phyloP scores from a whole-genome alignment of 495 filamentous ascomycete genomes.

The Neurospora terricola region DNA sequence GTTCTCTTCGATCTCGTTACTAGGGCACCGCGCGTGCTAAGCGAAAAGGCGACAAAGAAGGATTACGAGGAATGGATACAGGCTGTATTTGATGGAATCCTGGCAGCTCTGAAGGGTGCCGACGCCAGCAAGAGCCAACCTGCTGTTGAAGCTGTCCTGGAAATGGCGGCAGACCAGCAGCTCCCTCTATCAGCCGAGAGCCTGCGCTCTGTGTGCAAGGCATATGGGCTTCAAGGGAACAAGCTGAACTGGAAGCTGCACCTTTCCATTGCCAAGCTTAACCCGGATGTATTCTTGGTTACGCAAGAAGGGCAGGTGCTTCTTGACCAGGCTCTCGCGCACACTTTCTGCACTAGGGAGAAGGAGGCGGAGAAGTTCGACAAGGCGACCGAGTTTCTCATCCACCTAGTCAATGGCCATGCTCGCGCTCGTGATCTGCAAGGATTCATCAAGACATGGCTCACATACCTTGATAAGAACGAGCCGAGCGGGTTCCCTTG shows the following conservation, averaged over 20 bases:
- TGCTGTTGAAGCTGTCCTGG: slow-evolving; percentile 28
- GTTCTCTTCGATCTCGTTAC: slow-evolving; percentile 50
- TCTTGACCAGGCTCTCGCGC: slow-evolving; percentile 23
- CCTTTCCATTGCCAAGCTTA: slow-evolving; percentile 50
- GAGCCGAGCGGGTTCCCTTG: slow-evolving; percentile 33
- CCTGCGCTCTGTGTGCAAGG: slow-evolving; percentile 31
- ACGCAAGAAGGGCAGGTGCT: slow-evolving; percentile 22
- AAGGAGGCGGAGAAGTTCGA: slow-evolving; percentile 5
- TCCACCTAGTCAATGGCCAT: slow-evolving; percentile 54
- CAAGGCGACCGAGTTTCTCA: slow-evolving; percentile 28
- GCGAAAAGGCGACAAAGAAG: slow-evolving; percentile 41
- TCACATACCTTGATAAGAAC: slow-evolving; percentile 41
- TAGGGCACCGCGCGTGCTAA: slow-evolving; percentile 43
- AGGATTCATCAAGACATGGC: slow-evolving; percentile 59
- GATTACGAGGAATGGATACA: slow-evolving; percentile 59
- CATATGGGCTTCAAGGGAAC: slow-evolving; percentile 27
- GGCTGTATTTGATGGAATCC: slow-evolving; percentile 48
- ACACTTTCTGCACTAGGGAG: not conserved
- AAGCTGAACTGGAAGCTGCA: slow-evolving; percentile 52
- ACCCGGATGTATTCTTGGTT: slow-evolving; percentile 57
- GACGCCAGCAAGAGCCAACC: slow-evolving; percentile 4
- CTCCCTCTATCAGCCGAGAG: slow-evolving; percentile 13
- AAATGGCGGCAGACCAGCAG: slow-evolving; percentile 25
- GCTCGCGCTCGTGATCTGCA: slow-evolving; percentile 53
- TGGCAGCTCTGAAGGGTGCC: slow-evolving; percentile 13